Evolutionary conservation across 805 yeast genomes (phyloP).

Genomic region (Candida namnaoensis): DNA sequence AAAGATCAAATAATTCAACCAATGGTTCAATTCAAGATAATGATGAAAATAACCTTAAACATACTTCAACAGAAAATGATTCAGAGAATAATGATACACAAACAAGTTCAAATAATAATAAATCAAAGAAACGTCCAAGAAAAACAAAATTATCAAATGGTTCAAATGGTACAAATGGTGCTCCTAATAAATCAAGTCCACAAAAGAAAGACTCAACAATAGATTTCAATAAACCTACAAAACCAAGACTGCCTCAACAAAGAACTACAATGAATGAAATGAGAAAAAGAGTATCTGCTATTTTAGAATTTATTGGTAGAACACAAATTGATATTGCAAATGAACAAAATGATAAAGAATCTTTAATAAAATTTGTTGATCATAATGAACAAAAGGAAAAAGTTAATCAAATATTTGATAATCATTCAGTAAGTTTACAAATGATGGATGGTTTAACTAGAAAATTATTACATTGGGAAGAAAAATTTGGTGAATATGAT

Average conservation of each 20-base stretch:
- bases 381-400: conserved; percentile 28
- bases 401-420: conserved; percentile 34
- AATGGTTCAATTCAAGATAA: not conserved
- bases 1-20: conserved; percentile 2
- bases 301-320: conserved; percentile 82
- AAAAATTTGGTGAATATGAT: conserved; percentile 36
- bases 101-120: conserved; percentile 1
- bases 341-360: conserved; percentile 55
- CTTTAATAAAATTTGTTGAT: conserved; percentile 36
- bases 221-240: conserved; percentile 61
- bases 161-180: too few relatives aligned
- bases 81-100: conserved; percentile 10
- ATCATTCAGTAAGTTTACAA: conserved; percentile 50
- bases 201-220: conserved; percentile 23
- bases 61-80: not conserved
- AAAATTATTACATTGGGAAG: conserved; percentile 72
- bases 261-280: conserved; percentile 73
- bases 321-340: conserved; percentile 76
- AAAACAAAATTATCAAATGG: conserved; percentile 8
- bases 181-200: conserved; percentile 8
- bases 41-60: too few relatives aligned
- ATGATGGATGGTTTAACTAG: conserved; percentile 69
- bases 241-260: conserved; percentile 76
- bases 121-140: not conserved
- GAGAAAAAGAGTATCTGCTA: conserved; percentile 82